Evolutionary conservation across 768 basidiomycete species (phyloP).

Genomic region (Xerocomellus amylosporus): DNA sequence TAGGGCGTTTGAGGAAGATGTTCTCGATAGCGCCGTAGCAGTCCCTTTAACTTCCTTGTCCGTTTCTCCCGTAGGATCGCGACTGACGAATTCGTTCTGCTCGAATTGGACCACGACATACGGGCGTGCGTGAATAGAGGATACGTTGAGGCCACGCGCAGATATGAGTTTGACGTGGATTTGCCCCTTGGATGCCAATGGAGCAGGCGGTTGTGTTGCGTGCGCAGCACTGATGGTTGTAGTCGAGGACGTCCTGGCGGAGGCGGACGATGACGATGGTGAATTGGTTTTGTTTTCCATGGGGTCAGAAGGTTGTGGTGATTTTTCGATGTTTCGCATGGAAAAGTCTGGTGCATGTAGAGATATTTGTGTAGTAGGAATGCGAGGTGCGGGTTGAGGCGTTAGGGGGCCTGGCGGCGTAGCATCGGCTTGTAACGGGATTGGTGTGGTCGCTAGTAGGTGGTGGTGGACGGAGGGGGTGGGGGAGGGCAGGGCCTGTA

Average conservation of each 20-base stretch:
- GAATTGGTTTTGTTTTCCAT: constrained; percentile 38
- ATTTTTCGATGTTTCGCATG: constrained; percentile 61
- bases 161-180: constrained; percentile 96
- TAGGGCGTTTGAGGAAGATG: constrained; percentile 61
- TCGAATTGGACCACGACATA: constrained; percentile 99
- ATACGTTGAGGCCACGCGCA: constrained; percentile 78
- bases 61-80: constrained; percentile 81
- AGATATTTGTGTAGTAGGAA: constrained; percentile 63
- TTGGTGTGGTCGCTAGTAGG: constrained; percentile 22
- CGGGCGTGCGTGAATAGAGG: constrained; percentile 61
- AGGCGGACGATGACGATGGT: constrained; percentile 42
- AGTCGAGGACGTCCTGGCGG: constrained; percentile 35
- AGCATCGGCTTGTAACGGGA: constrained; percentile 32
- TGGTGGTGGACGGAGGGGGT: constrained; percentile 29
- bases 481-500: constrained; percentile 14
- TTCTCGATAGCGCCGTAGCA: constrained; percentile 55
- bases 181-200: constrained; percentile 58
- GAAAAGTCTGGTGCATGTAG: constrained; percentile 85
- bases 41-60: constrained; percentile 89
- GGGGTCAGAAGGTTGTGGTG: constrained; percentile 28
- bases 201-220: constrained; percentile 26
- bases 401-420: constrained; percentile 47
- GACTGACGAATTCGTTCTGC: constrained; percentile 95
- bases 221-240: constrained; percentile 15
- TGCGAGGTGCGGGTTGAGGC: constrained; percentile 44